Base-by-base conservation (phyloP, 2,329 filamentous ascomycete genomes). In the Arthrocladium fulminans region DNA sequence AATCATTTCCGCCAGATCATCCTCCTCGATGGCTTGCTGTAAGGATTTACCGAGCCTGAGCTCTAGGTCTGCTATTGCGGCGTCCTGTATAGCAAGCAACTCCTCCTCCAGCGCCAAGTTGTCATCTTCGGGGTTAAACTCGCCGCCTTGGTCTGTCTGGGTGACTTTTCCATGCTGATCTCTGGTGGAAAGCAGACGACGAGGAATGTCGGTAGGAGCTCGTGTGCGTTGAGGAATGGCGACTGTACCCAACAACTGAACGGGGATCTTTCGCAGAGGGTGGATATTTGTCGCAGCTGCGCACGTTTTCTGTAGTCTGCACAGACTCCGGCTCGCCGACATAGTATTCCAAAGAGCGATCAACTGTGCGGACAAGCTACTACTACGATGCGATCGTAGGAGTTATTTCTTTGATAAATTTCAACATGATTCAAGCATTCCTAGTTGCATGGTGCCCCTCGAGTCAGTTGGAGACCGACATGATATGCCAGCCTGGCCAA, bases 1-100 rank as follows among this genome's bases (percentile, higher is more conserved):
- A 17, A 30, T 23, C 30, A 42, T 25, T 17, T 38, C 43, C 10
- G 44, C 34, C 17, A 47, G 35, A 7, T 43, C 37, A 20, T 54
- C 49, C 47, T 52, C 51, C 20, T 54, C 46, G 24, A 57, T 53
- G 19, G 51, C 54, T 42, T 54, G 51, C 17, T 51, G 43, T n/a
- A 57, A 44, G 7, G 53, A 27, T 20, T 51, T 48, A 7, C 50
- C 55, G n/a, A 57, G 37, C 20, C 44, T 51, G 6, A 47, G 34
- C 38, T 54, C 53, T 39, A 55, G 25, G 40, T 52, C 51, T 24
- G 42, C 41, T 24, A 57, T 34, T 17, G 50, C 48, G 15, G 49
- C 49, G 20, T 51, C 35, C 25, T 52, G 51, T 35, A 41, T 46
- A 25, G 48, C 48, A 13, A 48, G 27, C 37, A 48, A 19, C 22